Evolutionary conservation across 1,284 basidiomycete species (phyloP), one percentile per base, ranked within the genome.

Genomic region (Ganoderma boninense): DNA sequence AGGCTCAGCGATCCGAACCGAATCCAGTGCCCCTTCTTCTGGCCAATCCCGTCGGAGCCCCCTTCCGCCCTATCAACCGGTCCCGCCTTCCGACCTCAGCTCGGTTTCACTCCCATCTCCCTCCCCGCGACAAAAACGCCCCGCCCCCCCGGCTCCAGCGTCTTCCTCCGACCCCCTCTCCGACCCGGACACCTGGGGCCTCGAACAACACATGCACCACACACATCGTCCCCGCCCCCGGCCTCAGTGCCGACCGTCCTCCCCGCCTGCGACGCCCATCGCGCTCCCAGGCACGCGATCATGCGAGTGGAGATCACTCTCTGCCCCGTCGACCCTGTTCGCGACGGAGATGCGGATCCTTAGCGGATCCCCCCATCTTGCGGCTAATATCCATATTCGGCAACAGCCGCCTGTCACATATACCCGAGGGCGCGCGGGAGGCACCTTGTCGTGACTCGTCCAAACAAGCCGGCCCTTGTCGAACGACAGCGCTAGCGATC

Each of bases 31-130:
- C 71, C 69, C 59, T 66, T 66, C 68, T 70, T 69, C 64, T 69
- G 67, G 67, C 66, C 71, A 64, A 69, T 68, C 68, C 66, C 65
- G 66, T 64, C 71, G 65, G 67, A 57, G 66, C 71, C 73, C 69
- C 64, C 71, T 72, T 72, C 73, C 71, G 71, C 67, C 71, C 71
- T 74, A 72, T 74, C 73, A 69, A 74, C 73, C 73, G 73, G 71
- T 35, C 73, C 73, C 73, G 73, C 60, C 68, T 71, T 72, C 73
- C 73, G 73, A 69, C 63, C 63, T 63, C 60, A 52, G 59, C 73
- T 64, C 66, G 65, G 68, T 71, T 65, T 71, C 70, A 68, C 68
- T 62, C 68, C 69, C 72, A 73, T 71, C 14, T 42, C 11, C 23
- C 38, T 61, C 59, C 38, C n/a, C 20, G 38, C 14, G 38, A 60